phyloP scores from a whole-genome alignment of 192 early-diverging fungal species.

The Fimicolochytrium jonesii region DNA sequence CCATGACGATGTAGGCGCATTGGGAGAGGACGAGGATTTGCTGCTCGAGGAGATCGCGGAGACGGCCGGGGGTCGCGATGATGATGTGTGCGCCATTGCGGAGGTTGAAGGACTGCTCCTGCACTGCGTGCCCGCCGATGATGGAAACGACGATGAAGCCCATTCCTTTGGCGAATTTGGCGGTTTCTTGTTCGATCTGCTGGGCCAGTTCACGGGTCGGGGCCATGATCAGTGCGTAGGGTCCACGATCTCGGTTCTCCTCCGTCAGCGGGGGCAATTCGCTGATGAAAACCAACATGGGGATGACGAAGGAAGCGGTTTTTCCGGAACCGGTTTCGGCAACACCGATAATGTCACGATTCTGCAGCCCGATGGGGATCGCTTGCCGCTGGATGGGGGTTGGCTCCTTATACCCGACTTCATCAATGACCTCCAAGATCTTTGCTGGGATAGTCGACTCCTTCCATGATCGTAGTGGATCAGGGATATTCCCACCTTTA shows the following conservation, averaged over 20 bases:
- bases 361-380: slow-evolving; percentile 91
- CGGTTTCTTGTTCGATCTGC: slow-evolving; percentile 91
- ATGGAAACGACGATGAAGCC: slow-evolving; percentile 73
- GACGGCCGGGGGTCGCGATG: slow-evolving; percentile 96
- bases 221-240: slow-evolving; percentile 91
- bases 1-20: slow-evolving; percentile 98
- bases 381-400: slow-evolving; percentile 97
- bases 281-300: slow-evolving; percentile 87
- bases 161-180: slow-evolving; percentile 84
- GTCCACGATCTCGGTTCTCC: slow-evolving; percentile 77
- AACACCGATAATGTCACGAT: slow-evolving; percentile 60
- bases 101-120: slow-evolving; percentile 84
- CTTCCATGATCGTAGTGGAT: slow-evolving; percentile 82
- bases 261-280: slow-evolving; percentile 73
- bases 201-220: slow-evolving; percentile 96
- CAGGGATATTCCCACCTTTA: slow-evolving; percentile 90
- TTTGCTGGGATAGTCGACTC: slow-evolving; percentile 70
- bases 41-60: slow-evolving; percentile 87
- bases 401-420: slow-evolving; percentile 88
- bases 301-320: slow-evolving; percentile 93
- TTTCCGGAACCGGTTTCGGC: slow-evolving; percentile 86
- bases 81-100: slow-evolving; percentile 91
- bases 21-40: slow-evolving; percentile 87
- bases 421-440: slow-evolving; percentile 72
- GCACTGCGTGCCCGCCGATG: slow-evolving; percentile 71